Evolutionary conservation across 139 green algal species (phyloP).

Genomic region (Coccomyxa sp.): DNA sequence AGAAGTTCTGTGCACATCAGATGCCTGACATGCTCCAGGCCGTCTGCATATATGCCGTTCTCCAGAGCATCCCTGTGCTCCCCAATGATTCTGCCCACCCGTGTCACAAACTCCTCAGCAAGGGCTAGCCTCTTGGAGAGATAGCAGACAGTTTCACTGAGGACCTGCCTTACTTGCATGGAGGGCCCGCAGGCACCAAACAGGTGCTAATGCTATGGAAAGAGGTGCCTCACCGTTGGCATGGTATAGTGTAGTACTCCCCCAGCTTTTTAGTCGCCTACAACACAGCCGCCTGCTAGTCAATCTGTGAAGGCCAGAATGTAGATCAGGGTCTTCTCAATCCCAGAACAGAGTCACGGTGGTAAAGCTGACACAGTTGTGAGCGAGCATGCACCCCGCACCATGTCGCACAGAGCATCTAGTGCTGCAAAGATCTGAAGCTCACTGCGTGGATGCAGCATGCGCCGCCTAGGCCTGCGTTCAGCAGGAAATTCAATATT

Average conservation of each 20-base stretch:
- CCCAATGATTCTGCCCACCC: conserved; percentile 12
- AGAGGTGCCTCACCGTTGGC: neutral
- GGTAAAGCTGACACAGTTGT: neutral
- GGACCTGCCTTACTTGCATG: too few species aligned
- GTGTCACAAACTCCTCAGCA: too few species aligned
- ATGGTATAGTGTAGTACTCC: neutral
- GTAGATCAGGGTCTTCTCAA: neutral
- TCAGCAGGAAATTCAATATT: neutral
- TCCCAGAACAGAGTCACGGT: neutral
- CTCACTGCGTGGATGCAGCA: conserved; percentile 21
- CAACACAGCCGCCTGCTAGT: neutral
- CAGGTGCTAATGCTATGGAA: neutral
- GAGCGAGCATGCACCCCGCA: neutral
- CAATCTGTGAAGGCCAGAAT: neutral
- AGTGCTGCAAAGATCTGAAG: conserved; percentile 13
- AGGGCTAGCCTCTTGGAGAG: too few species aligned
- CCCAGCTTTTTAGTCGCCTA: neutral
- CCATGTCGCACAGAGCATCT: conserved; percentile 12
- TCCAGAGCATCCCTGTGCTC: conserved; percentile 8
- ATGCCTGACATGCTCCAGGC: conserved; percentile 12
- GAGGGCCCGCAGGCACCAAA: neutral
- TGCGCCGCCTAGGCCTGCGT: conserved; percentile 9
- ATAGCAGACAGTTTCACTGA: too few species aligned
- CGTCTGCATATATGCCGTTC: conserved; percentile 17
- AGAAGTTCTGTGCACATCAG: conserved; percentile 16